Evolutionary conservation across 1,139 yeast genomes (phyloP).

Genomic region (Petasospora fabianii): DNA sequence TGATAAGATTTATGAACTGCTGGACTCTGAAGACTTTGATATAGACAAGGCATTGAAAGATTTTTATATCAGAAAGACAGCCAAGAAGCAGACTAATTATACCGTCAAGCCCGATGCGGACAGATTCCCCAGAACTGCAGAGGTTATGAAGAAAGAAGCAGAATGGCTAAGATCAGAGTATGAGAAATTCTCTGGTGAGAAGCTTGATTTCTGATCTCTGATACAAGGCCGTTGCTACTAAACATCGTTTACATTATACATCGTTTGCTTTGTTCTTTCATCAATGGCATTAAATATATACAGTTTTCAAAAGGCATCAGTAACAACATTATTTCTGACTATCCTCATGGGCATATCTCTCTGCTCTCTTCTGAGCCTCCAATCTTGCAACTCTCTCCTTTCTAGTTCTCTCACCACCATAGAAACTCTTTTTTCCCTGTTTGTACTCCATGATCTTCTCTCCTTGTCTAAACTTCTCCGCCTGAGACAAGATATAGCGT

Average conservation of each 20-base stretch:
- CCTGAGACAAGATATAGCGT: slow-evolving; percentile 49
- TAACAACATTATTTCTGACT: slow-evolving; percentile 10
- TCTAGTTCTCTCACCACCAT: slow-evolving; percentile 87
- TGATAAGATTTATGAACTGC: slow-evolving; percentile 61
- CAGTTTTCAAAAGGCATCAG: not conserved
- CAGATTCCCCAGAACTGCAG: slow-evolving; percentile 50
- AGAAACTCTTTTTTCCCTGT: slow-evolving; percentile 61
- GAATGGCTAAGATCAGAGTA: slow-evolving; percentile 43
- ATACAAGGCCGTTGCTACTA: too few species aligned
- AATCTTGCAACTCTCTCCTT: slow-evolving; percentile 66
- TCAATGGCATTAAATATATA: slow-evolving; percentile 11
- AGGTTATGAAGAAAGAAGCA: slow-evolving; percentile 68
- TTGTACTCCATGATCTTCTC: slow-evolving; percentile 56
- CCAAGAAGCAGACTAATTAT: slow-evolving; percentile 26
- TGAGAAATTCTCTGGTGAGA: slow-evolving; percentile 27
- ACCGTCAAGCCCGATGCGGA: slow-evolving; percentile 45
- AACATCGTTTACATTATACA: too few species aligned
- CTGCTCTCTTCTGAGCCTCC: slow-evolving; percentile 55
- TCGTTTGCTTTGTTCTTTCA: too few species aligned
- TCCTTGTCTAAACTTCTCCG: slow-evolving; percentile 52
- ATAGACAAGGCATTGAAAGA: slow-evolving; percentile 36
- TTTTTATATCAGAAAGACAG: slow-evolving; percentile 30
- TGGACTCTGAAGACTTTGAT: slow-evolving; percentile 50
- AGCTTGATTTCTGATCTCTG: not conserved
- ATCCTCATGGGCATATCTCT: slow-evolving; percentile 28